Percentiles rank a stretch among this genome's conserved stretches.
Evolutionary conservation across 2,329 filamentous ascomycete genomes (phyloP).

Genomic region (Colletotrichum plurivorum): DNA sequence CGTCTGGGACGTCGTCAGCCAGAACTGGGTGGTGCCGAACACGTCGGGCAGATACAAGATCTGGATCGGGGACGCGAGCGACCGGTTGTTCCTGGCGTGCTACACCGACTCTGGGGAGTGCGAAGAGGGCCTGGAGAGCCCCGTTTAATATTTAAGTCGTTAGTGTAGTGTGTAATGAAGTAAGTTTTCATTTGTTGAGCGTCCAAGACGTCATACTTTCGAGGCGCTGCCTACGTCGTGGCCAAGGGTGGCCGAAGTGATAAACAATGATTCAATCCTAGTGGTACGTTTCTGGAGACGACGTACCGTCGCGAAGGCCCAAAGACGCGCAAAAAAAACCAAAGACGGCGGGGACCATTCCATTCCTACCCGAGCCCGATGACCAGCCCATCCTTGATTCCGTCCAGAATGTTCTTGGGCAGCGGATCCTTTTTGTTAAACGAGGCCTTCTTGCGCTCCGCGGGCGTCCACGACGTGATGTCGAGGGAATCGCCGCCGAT

Average conservation of each 20-base stretch:
- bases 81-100: conserved; percentile 43
- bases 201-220: background rate
- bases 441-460: conserved; percentile 49
- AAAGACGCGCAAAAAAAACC: too few species aligned
- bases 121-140: conserved; percentile 28
- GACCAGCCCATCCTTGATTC: conserved; percentile 54
- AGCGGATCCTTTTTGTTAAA: conserved; percentile 56
- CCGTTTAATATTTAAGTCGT: conserved; percentile 20
- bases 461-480: conserved; percentile 51
- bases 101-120: conserved; percentile 38
- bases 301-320: too few species aligned
- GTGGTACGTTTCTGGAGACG: too few species aligned
- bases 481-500: conserved; percentile 57
- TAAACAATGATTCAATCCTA: too few species aligned
- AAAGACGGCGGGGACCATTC: too few species aligned
- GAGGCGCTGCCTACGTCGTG: too few species aligned
- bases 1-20: conserved; percentile 76
- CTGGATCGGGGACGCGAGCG: conserved; percentile 57
- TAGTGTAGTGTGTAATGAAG: background rate
- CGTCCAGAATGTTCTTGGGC: conserved; percentile 47
- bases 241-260: too few species aligned
- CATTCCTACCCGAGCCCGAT: conserved; percentile 37
- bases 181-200: background rate
- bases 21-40: conserved; percentile 75
- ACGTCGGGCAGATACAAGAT: conserved; percentile 54